Base-by-base conservation (phyloP, 305 asterid species). In the Ilex paraguariensis region DNA sequence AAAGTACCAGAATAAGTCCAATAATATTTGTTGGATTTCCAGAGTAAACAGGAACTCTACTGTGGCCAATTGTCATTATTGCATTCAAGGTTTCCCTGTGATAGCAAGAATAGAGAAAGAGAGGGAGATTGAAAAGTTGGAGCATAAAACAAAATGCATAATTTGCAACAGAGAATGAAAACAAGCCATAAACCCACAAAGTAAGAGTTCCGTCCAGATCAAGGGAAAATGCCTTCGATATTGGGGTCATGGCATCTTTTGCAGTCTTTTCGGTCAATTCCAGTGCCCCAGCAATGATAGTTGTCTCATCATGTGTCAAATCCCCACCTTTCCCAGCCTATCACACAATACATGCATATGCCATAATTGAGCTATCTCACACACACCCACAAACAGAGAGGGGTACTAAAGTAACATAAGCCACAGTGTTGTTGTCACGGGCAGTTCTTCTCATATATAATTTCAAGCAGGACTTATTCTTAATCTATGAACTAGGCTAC, bases 241-340 rank as follows among this genome's bases (percentile, higher is more conserved):
- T 87, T 10, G 95, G 95, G 56, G 99, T 90, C 99, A 90, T 93
- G 54, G 99, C 97, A 77, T 93, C 96, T 79, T 88, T 84, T 59
- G 99, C 97, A 42, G 95, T 87, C 78, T 93, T 93, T 68, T 82
- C 93, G 1, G 96, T 93, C 83, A 93, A 14, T 66, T 93, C 95
- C 50, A 93, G 80, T 60, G 99, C 99, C 42, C 99, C 99, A 16
- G 93, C 97, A 59, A 93, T 93, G 63, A 93, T 93, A 33, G 99
- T 93, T 16, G 99, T 93, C 83, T 93, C 99, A 15, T 93, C 99
- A 60, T 90, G 99, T 6, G 99, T 93, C 81, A 93, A 79, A 75
- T 93, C 99, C 61, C 99, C 99, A 64, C 99, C 99, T 76, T 88
- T 93, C 66, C 99, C 99, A 36, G 99, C 99, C 99, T 93, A 70